These are phyloP conservation scores for Pseudogymnoascus pannorum DNA, from an alignment of 2,329 filamentous ascomycete species.

Conservation along the genomic window DNA sequence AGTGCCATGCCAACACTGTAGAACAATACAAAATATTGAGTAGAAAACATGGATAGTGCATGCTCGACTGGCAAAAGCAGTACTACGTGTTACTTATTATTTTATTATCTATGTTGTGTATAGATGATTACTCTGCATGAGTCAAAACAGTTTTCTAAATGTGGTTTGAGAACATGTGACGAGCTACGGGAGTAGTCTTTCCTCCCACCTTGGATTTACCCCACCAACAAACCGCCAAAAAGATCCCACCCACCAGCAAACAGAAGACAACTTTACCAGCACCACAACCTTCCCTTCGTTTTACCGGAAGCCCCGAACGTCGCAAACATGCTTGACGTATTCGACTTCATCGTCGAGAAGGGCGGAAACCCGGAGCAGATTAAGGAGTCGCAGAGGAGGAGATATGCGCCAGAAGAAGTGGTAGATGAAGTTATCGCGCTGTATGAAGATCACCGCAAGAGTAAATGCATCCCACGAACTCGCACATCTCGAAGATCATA, in stretches of 20 bases:
- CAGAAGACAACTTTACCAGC: not conserved
- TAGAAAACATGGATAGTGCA: not conserved
- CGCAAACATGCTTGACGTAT: conserved; percentile 62
- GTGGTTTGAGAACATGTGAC: conserved; percentile 1
- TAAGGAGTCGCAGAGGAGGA: conserved; percentile 79
- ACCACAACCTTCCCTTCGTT: not conserved
- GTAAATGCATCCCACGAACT: conserved; percentile 35
- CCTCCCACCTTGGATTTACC: conserved; percentile 11
- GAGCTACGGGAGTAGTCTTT: not conserved
- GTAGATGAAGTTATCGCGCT: conserved; percentile 87
- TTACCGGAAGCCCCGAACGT: conserved; percentile 9
- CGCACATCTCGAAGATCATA: conserved; percentile 4
- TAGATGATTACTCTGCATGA: not conserved
- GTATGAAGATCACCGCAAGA: conserved; percentile 78
- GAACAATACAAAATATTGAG: not conserved
- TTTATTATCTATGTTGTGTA: not conserved
- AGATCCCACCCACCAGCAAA: conserved; percentile 5
- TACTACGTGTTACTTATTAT: not conserved
- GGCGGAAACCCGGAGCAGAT: conserved; percentile 89
- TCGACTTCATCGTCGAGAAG: conserved; percentile 75
- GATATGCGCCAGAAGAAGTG: conserved; percentile 70
- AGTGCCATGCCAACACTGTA: not conserved
- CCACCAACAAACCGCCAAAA: conserved; percentile 8
- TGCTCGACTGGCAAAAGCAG: not conserved
- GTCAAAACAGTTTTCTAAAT: not conserved